Base-by-base conservation (phyloP, 805 yeast species). In the Teunomyces aglyptinius region DNA sequence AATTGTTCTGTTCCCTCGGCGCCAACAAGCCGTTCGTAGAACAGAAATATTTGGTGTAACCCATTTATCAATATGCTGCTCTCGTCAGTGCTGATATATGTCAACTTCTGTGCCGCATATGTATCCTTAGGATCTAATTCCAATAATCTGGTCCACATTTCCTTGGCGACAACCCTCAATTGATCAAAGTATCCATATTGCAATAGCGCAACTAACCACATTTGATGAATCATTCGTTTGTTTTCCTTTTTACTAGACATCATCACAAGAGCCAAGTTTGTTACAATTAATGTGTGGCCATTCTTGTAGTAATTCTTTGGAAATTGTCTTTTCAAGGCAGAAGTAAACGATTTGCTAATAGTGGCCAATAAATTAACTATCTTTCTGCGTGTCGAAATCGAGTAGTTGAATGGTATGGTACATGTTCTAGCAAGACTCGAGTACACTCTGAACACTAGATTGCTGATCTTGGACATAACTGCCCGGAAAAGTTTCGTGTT, bases 141-240 rank as follows among this genome's bases (percentile, higher is more conserved):
- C 33, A 68, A 46, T 31, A 59, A 36, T 16, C 51, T 50, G 47
- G 65, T 49, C 62, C 55, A 73, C 34, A 43, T 50, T 2, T 19
- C 46, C 22, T 47, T 51, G 39, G 53, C 65, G 51, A 31, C 49
- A 3, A 65, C 60, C 33, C 61, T 63, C 38, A 75, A 55, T 4
- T 51, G 53, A 2, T 61, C 54, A 45, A 74, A 75, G 3, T 82
- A 82, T 7, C 76, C 78, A 35, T 65, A 58, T 54, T 82, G 83
- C 46, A 82, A 65, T 38, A 83, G 72, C n/a, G 76, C 58, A 19
- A 81, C 67, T 2, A 68, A 61, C 51, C 78, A 60, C 0, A 78
- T 55, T 0, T 78, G 70, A 32, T 68, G 71, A 3, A 72, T 38
- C 52, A 59, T 24, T 7, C 53, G 54, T 22, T 44, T 57, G 10